These are phyloP conservation scores for Amphicarpaea edgeworthii DNA, from an alignment of 306 rosid species.

Conservation along the genomic window DNA sequence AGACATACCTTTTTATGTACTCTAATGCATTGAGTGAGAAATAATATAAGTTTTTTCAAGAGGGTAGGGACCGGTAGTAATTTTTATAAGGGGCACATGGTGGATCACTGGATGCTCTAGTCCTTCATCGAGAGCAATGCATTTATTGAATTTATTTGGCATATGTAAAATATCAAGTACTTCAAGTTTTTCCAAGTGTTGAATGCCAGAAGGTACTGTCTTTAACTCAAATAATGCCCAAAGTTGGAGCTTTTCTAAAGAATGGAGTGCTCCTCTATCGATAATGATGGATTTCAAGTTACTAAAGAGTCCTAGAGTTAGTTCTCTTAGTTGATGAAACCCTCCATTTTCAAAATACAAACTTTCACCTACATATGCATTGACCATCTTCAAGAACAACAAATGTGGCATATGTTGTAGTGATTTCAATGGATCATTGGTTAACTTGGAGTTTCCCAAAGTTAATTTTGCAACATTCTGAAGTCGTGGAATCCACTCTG, in stretches of 20 bases:
- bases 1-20: background rate
- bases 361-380: background rate
- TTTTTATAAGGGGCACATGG: too few relatives aligned
- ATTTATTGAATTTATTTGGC: background rate
- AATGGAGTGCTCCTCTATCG: background rate
- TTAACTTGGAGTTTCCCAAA: too few relatives aligned
- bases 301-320: too few relatives aligned
- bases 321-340: too few relatives aligned
- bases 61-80: too few relatives aligned
- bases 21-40: background rate
- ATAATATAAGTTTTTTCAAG: too few relatives aligned
- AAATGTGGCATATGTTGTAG: background rate
- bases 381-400: too few relatives aligned
- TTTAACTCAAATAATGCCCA: background rate
- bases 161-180: background rate
- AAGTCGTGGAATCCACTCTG: too few relatives aligned
- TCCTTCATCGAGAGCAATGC: background rate
- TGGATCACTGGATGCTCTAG: background rate
- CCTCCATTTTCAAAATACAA: conserved; percentile 3
- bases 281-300: background rate
- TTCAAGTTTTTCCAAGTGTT: background rate
- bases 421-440: background rate
- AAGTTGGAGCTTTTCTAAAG: background rate
- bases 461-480: too few relatives aligned
- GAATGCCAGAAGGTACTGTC: background rate